Evolutionary conservation across 345 rosid genomes (phyloP).

Genomic region (Populus ilicifolia): DNA sequence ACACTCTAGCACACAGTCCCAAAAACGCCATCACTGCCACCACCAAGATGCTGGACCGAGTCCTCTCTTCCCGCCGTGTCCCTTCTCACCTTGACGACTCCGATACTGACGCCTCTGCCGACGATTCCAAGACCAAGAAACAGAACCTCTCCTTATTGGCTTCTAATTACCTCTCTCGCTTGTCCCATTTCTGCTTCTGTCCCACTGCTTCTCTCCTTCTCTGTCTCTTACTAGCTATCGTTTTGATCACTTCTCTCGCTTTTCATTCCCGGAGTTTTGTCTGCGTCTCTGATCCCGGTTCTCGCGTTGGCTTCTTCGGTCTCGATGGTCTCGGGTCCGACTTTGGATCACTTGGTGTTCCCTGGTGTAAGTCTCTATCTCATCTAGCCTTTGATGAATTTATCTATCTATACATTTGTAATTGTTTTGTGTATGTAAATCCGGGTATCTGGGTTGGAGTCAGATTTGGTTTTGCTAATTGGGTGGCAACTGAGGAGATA

Average conservation of each 20-base stretch:
- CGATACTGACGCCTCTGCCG: constrained; percentile 11
- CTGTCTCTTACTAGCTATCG: constrained; percentile 15
- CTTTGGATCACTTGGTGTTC: constrained; percentile 91
- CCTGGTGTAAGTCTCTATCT: constrained; percentile 77
- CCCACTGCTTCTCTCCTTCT: constrained; percentile 18
- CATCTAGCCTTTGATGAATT: not conserved
- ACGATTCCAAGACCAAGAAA: constrained; percentile 30
- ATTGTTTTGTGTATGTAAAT: not conserved
- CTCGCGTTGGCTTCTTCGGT: constrained; percentile 70
- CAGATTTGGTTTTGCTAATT: constrained; percentile 1
- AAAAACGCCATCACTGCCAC: constrained; percentile 6
- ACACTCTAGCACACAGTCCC: not conserved
- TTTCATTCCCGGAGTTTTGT: constrained; percentile 46
- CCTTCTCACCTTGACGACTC: constrained; percentile 11
- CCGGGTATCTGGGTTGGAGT: not conserved
- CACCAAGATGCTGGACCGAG: constrained; percentile 28
- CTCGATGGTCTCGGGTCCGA: constrained; percentile 79
- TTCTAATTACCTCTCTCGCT: constrained; percentile 28
- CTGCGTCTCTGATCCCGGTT: constrained; percentile 65
- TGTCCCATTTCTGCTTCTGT: constrained; percentile 17
- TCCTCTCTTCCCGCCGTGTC: constrained; percentile 21
- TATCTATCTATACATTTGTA: not conserved
- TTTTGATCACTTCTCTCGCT: constrained; percentile 9
- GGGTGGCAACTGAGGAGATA: not conserved
- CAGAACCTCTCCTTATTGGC: constrained; percentile 19